Base-by-base conservation (phyloP, 192 early-diverging fungal genomes). In the Chytriomyces hyalinus region DNA sequence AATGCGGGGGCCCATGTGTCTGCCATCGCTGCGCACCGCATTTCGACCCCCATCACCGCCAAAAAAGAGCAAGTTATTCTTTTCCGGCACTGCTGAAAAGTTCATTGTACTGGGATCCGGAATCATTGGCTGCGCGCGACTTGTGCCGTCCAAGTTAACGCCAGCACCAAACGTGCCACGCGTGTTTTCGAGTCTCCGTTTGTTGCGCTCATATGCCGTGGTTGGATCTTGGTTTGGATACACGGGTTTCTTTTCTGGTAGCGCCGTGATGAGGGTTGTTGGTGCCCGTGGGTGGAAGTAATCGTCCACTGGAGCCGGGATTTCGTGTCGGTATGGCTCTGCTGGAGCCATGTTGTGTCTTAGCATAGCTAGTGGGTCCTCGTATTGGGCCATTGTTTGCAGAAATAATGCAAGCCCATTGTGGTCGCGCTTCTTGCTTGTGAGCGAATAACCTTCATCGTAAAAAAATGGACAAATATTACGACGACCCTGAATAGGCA, bases 61-160 rank as follows among this genome's bases (percentile, higher is more conserved):
- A 57, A 71, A 71, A 60, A 57, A 71, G 13, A 71, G 50, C 20
- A 71, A 49, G 20, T 71, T 45, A 20, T 57, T 57, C 53, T 57
- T 13, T 57, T 57, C 20, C 20, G 53, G 15, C 3, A 3, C 20
- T 20, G 20, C 53, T 36, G 36, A 36, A 57, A n/a, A 57, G 20
- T 20, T 57, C 15, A 20, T 13, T 57, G 13, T 3, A 13, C 53
- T 20, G 15, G 53, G 53, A 13, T n/a, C 13, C n/a, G 44, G n/a
- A 60, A 71, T 71, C 69, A 71, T 71, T 26, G 69, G 69, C 26
- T 51, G 24, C 2, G n/a, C 69, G 49, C 69, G 48, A 9, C 22
- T 24, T 5, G 69, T 59, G 17, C 69, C 69, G 45, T 71, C 69
- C n/a, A 71, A 71, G 57, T 71, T 71, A 20, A 71, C 49, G 10